Base-by-base conservation (phyloP, 306 rosid genomes). In the Citrullus amarus region DNA sequence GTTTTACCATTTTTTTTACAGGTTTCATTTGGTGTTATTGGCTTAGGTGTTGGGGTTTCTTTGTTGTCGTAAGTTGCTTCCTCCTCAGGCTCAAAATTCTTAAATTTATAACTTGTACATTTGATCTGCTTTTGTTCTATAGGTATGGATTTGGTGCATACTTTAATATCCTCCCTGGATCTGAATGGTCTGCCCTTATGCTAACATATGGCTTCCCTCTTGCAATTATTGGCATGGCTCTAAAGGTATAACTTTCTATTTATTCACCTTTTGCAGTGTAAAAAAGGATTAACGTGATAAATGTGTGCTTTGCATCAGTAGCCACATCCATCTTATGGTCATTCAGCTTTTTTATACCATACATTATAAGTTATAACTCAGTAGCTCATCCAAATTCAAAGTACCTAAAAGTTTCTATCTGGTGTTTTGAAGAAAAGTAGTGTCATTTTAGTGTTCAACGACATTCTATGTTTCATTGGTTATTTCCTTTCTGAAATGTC, bases 81-180 rank as follows among this genome's bases (percentile, higher is more conserved):
- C 68, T 43, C 51, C 54, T 62, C 34, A 13, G 22, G 48, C 34
- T 65, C 62, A 5, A 30, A 55, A n/a, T 44, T 46, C 8, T 18
- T 71, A 5, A 17, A 15, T 41, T 53, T 60, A 25, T 78, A 43
- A 38, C 58, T 7, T 41, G 56, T 14, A 46, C 17, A 63, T 20
- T 41, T 80, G 67, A 73, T 58, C 38, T 60, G 41, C 62, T 59
- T 84, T 36, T 8, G 34, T 61, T 75, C 50, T 58, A 36, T 83
- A 95, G 99, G 75, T 92, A 92, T 86, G 99, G 99, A 60, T 95
- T 95, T 75, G 99, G 99, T 62, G 97, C 99, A 51, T 95, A 95
- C 76, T 95, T 95, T 80, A 95, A 89, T 82, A 51, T 92, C 76
- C 89, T 92, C 44, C 99, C 99, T 0, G 99, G 97, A 69, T 92